Conservation (phyloP, 1,284 basidiomycete genomes). For the Puccinia hordei region DNA sequence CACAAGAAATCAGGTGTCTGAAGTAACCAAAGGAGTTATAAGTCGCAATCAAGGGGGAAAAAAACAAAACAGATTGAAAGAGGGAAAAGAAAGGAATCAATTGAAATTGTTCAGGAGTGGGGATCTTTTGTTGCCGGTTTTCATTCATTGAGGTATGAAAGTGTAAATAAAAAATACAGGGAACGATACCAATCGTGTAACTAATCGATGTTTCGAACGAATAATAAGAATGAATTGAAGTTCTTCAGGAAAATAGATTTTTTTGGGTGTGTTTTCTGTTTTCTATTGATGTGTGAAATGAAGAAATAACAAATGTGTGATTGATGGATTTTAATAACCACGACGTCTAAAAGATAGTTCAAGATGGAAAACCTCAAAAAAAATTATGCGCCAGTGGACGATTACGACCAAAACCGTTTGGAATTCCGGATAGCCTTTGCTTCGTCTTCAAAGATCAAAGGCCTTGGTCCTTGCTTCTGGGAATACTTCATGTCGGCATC, state of each 20-base stretch:
- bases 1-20: neutral
- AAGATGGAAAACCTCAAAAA: neutral
- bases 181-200: too few species aligned
- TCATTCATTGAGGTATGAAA: too few species aligned
- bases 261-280: too few species aligned
- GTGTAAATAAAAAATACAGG: too few species aligned
- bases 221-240: too few species aligned
- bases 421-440: slow-evolving; percentile 31
- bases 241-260: too few species aligned
- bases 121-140: neutral
- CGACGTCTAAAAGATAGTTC: neutral
- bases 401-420: slow-evolving; percentile 8
- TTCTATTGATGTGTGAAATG: neutral
- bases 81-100: neutral
- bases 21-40: slow-evolving; percentile 6
- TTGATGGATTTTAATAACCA: too few species aligned
- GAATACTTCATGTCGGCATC: neutral
- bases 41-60: too few species aligned
- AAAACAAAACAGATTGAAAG: neutral
- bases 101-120: neutral
- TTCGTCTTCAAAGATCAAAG: slow-evolving; percentile 34
- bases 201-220: too few species aligned
- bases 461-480: neutral
- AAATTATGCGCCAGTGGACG: neutral
- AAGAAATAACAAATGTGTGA: neutral